Evolutionary conservation across 352 stramenopile genomes (phyloP), one percentile per base, ranked within the genome.

Genomic region (Globisporangium nodosum): DNA sequence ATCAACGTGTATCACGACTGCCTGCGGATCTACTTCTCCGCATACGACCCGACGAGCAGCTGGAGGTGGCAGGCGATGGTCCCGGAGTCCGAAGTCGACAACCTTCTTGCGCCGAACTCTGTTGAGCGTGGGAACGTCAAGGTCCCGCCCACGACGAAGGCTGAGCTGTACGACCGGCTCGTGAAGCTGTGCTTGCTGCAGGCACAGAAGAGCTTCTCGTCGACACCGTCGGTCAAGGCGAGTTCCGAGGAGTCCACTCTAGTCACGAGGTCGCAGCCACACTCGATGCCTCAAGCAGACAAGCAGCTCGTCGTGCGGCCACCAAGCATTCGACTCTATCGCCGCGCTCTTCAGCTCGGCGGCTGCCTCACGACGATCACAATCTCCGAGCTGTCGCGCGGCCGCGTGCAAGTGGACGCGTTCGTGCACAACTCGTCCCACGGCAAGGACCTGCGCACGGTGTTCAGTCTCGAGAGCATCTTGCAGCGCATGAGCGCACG

Each of bases 1-100:
- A 51, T 92, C n/a, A 84, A 57, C 11, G 65, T 94, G 21, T 89
- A 74, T 33, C 85, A 90, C 47, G 82, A 94, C 59, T 91, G 78
- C 49, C 63, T 75, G 51, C 73, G 76, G 37, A 64, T 91, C 27
- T 94, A 75, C 49, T 80, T 88, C 37, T 86, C 60, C 24, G 80
- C 68, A 5, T 94, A 94, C 64, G 78, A 87, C 7, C 82, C 85
- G 0, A 58, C 55, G 1, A 74, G 69, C 5, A 75, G 73, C 45
- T 74, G 68, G 27, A 56, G 71, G 7, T 91, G 82, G 81, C 69
- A 84, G 33, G 71, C 69, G 3, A 62, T 70, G 5, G 70, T 94
- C 18, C 62, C 63, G 0, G 80, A 94, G 48, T 52, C 75, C 7
- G 62, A 88, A 5, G 71, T 92, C 24, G 73, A 92, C 54, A 54